Percentiles rank a stretch among this genome's conserved stretches.
Evolutionary conservation across 2,329 filamentous ascomycete genomes (phyloP).

Genomic region (Lachnellula cervina): DNA sequence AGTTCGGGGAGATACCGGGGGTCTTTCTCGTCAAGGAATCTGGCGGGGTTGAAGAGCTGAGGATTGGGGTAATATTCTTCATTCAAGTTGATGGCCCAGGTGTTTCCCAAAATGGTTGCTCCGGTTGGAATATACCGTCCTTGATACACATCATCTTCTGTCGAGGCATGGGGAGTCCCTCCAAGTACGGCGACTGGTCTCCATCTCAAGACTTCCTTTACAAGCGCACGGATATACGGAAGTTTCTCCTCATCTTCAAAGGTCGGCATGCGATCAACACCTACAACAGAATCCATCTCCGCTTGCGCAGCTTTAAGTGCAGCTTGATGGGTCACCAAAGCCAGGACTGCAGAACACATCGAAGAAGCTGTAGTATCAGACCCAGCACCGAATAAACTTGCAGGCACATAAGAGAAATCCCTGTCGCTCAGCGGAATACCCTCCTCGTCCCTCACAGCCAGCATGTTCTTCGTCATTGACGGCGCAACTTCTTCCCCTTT

Average conservation of each 20-base stretch:
- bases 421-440: conserved; percentile 25
- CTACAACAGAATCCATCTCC: conserved; percentile 39
- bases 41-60: conserved; percentile 40
- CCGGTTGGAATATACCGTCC: conserved; percentile 38
- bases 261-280: conserved; percentile 33
- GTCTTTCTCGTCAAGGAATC: conserved; percentile 29
- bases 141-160: conserved; percentile 33
- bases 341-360: conserved; percentile 31
- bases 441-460: conserved; percentile 24
- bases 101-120: conserved; percentile 32
- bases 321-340: conserved; percentile 36
- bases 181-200: conserved; percentile 43
- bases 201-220: conserved; percentile 45
- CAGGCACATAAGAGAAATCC: conserved; percentile 28
- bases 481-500: conserved; percentile 29
- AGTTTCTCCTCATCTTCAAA: conserved; percentile 36
- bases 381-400: conserved; percentile 35
- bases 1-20: conserved; percentile 26
- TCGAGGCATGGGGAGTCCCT: conserved; percentile 41
- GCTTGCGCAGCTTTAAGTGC: conserved; percentile 36
- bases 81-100: conserved; percentile 40
- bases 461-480: conserved; percentile 30
- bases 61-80: conserved; percentile 38
- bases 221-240: conserved; percentile 39
- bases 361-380: conserved; percentile 35